Percentiles rank a stretch among this genome's conserved stretches.
phyloP scores from a whole-genome alignment of 768 basidiomycete species.

The Lentinula boryana region DNA sequence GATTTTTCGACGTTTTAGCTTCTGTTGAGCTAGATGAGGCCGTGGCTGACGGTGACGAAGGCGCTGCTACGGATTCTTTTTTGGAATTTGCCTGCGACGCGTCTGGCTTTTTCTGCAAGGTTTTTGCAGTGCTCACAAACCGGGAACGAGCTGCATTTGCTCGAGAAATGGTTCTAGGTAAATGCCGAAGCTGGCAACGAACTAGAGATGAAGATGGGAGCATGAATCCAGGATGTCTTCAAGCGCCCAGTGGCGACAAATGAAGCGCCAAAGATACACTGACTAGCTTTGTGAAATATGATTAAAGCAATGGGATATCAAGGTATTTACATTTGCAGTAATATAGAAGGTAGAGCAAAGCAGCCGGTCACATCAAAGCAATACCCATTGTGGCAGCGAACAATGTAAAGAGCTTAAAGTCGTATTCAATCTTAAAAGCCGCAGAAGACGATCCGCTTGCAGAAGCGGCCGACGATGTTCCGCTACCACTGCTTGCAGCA shows the following conservation, averaged over 20 bases:
- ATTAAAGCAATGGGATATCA: not conserved
- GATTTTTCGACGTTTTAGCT: not conserved
- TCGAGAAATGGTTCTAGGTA: not conserved
- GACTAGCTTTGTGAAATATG: too few relatives aligned
- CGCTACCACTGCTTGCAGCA: not conserved
- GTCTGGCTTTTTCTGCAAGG: not conserved
- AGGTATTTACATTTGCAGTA: not conserved
- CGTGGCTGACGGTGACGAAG: not conserved
- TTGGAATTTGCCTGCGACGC: not conserved
- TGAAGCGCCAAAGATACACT: too few relatives aligned
- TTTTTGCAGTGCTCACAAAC: not conserved
- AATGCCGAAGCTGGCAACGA: not conserved
- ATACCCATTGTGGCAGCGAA: constrained; percentile 1
- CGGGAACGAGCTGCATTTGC: not conserved
- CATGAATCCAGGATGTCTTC: not conserved
- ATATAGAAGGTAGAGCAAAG: not conserved
- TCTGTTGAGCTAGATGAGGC: not conserved
- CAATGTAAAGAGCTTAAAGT: not conserved
- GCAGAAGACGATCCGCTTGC: not conserved
- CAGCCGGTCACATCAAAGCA: not conserved
- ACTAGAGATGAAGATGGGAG: not conserved
- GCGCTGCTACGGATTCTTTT: not conserved
- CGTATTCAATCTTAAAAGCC: not conserved
- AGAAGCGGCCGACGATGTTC: not conserved
- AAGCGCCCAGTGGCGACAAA: not conserved